phyloP scores from a whole-genome alignment of 768 basidiomycete species.

The Punctularia strigosozonata region DNA sequence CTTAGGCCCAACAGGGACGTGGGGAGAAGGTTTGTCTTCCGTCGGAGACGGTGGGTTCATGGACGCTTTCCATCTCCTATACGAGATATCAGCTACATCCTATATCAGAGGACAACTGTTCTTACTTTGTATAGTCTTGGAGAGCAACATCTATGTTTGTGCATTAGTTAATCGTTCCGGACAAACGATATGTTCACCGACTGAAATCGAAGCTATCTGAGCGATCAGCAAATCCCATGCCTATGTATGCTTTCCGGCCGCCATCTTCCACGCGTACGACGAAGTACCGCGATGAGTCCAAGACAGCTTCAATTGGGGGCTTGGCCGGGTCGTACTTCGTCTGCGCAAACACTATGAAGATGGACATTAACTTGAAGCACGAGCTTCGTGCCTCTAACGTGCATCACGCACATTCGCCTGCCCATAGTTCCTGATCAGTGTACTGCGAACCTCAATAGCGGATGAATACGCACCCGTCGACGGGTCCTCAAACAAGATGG shows the following conservation, averaged over 20 bases:
- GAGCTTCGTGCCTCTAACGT: no score
- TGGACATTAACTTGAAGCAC: no score
- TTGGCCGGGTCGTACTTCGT: constrained; percentile 69
- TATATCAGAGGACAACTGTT: constrained; percentile 1
- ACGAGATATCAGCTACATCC: constrained; percentile 6
- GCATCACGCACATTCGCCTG: constrained; percentile 57
- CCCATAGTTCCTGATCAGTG: neutral
- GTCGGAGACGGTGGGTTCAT: constrained; percentile 37
- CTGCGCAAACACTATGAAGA: constrained; percentile 66
- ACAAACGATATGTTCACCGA: constrained; percentile 25
- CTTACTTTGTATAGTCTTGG: constrained; percentile 77
- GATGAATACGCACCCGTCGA: constrained; percentile 50
- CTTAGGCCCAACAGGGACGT: constrained; percentile 68
- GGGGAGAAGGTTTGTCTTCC: constrained; percentile 43
- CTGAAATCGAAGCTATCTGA: constrained; percentile 90
- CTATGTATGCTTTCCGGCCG: constrained; percentile 84
- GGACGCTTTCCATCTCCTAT: constrained; percentile 52
- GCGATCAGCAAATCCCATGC: constrained; percentile 85
- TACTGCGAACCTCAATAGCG: no score
- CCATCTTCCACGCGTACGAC: constrained; percentile 84
- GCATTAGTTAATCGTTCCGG: constrained; percentile 3
- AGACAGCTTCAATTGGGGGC: constrained; percentile 87
- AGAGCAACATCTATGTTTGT: constrained; percentile 57
- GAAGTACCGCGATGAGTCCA: constrained; percentile 93
- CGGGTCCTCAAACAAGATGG: constrained; percentile 70